Evolutionary conservation across 352 stramenopile genomes (phyloP), one percentile per base, ranked within the genome.

Genomic region (Globisporangium radiosum): DNA sequence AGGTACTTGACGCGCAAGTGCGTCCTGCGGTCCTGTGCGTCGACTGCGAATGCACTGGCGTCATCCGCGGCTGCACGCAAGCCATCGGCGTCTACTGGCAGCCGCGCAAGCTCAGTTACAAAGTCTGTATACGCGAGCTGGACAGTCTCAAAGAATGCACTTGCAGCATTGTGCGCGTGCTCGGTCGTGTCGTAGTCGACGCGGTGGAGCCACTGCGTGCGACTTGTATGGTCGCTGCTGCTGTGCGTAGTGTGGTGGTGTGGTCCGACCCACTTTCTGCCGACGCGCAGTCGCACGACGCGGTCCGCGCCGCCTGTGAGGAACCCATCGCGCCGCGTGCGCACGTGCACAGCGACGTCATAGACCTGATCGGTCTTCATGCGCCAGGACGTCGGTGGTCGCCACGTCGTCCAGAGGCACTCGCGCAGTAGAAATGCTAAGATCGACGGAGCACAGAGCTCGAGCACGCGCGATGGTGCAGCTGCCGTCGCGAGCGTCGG

Each of bases 331-430:
- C 70, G 51, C 2, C 76, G 69, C 25, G 75, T 40, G 7, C 56
- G 69, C 6, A 85, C 70, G 38, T 79, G 62, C 10, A 90, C 45
- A 0, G 68, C 76, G 19, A 90, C 56, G 45, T 90, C 78, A 48
- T 81, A 88, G 2, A 79, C 61, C 67, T 90, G 81, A 52, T 86
- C 78, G 4, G 76, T 71, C 47, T 88, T 88, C 48, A 85, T 75
- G 25, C 76, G 69, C 76, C 78, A 90, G 7, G 78, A 83, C 11
- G 70, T 67, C 0, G 76, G 68, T n/a, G 78, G 78, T 45, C 82
- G 67, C 81, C 81, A 90, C 19, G 63, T 47, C n/a, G 76, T 71
- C 75, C 75, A 85, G 8, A 68, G 56, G 44, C 71, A 85, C 47
- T 68, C 68, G 19, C 48, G 53, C 15, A 85, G 55, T 15, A 85